phyloP scores from a whole-genome alignment of 345 rosid species.

The Arabidopsis arenosa region DNA sequence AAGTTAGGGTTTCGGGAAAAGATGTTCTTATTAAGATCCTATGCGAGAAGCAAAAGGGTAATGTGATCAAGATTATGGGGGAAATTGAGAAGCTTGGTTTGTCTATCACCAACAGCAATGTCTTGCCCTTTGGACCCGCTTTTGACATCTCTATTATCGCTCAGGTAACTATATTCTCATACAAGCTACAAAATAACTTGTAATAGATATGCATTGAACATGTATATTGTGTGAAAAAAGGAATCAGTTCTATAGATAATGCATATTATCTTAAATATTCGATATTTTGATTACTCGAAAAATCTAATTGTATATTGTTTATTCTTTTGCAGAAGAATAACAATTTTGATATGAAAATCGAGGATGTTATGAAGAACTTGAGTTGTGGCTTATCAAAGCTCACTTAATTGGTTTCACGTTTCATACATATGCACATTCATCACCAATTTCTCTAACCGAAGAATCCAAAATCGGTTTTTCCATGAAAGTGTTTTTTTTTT shows the following conservation, averaged over 20 bases:
- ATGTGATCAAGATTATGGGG: conserved; percentile 58
- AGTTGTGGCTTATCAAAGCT: conserved; percentile 51
- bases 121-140: conserved; percentile 72
- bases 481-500: conserved; percentile 26
- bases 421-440: not conserved
- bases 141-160: conserved; percentile 73
- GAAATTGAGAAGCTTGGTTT: conserved; percentile 73
- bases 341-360: conserved; percentile 56
- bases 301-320: not conserved
- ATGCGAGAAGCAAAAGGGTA: conserved; percentile 75
- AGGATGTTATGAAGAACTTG: conserved; percentile 68
- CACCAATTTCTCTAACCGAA: not conserved
- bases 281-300: not conserved
- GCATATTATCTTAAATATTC: not conserved
- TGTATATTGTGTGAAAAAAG: not conserved
- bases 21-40: conserved; percentile 73
- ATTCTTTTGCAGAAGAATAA: conserved; percentile 60
- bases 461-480: conserved; percentile 1
- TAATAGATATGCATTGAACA: not conserved
- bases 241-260: not conserved
- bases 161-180: conserved; percentile 54
- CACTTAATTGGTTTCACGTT: conserved; percentile 42
- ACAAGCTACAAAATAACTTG: not conserved
- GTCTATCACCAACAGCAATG: conserved; percentile 58
- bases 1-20: conserved; percentile 71